Evolutionary conservation across 768 basidiomycete genomes (phyloP), one percentile per base, ranked within the genome.

Genomic region (Rhodosporidiobolus sp.): DNA sequence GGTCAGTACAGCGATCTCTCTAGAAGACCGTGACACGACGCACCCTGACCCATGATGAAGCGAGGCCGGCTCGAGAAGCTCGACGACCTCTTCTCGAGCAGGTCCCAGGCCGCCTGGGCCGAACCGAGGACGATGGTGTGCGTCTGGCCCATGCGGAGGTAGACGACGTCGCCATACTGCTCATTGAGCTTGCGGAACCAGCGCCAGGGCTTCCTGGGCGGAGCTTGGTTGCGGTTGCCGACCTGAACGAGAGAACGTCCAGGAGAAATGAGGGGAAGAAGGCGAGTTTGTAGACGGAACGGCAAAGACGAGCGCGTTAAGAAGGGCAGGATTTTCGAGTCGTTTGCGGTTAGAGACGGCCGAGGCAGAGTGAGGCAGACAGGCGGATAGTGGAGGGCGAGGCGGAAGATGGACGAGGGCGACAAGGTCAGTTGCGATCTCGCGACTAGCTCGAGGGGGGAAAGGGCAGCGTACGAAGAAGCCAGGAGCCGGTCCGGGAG

Each of bases 31-130:
- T 7, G 38, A 43, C 7, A 43, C 7, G 14, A 14, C 38, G 38
- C 38, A 43, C 38, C 38, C 19, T 69, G 45, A 7, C 57, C 69
- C 73, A 78, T 75, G 64, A 78, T 75, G 60, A 75, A 73, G 34
- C 76, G 45, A 16, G 77, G 77, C 17, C 77, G 46, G 45, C 28
- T 48, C 38, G 49, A 69, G 54, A 50, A 61, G 45, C 63, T 67
- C 49, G 60, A 56, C 14, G 50, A 54, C 22, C 63, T 50, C 65
- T 78, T 77, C 52, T 76, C 77, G 30, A 78, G 61, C 48, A 78
- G 56, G 49, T 78, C 77, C 67, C 69, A 75, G 1, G 77, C 77
- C 3, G 65, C 65, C 55, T 74, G 69, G 26, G 70, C 77, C 30
- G 62, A 64, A 7, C 77, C 77, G 30, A 78, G 67, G 5, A 78